Evolutionary conservation across 176 grass and related monocot species (phyloP), one percentile per base, ranked within the genome.

Genomic region (Tillandsia leiboldiana): DNA sequence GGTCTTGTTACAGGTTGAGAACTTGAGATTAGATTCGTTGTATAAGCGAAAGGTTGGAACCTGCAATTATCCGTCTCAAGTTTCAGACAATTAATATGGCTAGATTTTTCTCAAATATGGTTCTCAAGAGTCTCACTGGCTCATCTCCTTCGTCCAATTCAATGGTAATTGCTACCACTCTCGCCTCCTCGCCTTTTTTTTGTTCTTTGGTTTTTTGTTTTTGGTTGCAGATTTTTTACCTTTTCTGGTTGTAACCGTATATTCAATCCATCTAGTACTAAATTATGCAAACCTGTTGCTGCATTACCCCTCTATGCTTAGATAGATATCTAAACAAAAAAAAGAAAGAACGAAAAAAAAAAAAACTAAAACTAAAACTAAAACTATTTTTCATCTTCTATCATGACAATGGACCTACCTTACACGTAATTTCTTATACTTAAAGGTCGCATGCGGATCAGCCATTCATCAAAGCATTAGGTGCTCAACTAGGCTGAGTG

Each of bases 381-480:
- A 42, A 2, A 2, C 17, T 9, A 10, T 0, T 2, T 61, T 61
- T 15, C 22, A 61, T 9, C 9, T 61, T 61, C 6, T 61, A 61
- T 22, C 22, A 20, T 23, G 56, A 61, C 18, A n/a, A 23, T 61
- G 56, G 13, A 18, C 56, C 22, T 61, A 18, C 56, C 22, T 61
- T 61, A 61, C 22, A n/a, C 56, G 17, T 61, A 12, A n/a, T 79
- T 72, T 54, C 48, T 47, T 77, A 33, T 64, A 85, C 50, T 49
- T 65, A 48, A 67, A 87, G 88, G 53, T 71, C 12, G 48, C 58
- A 51, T 74, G 70, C 63, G 12, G 13, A 68, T 73, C 79, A 68
- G 66, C 66, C 83, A 69, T 67, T 73, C 81, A 77, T 53, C 65
- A 82, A 73, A 70, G 67, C 66, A 82, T 82, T 78, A 77, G 49